phyloP scores from a whole-genome alignment of 352 stramenopile species.

The Globisporangium sylvaticum region DNA sequence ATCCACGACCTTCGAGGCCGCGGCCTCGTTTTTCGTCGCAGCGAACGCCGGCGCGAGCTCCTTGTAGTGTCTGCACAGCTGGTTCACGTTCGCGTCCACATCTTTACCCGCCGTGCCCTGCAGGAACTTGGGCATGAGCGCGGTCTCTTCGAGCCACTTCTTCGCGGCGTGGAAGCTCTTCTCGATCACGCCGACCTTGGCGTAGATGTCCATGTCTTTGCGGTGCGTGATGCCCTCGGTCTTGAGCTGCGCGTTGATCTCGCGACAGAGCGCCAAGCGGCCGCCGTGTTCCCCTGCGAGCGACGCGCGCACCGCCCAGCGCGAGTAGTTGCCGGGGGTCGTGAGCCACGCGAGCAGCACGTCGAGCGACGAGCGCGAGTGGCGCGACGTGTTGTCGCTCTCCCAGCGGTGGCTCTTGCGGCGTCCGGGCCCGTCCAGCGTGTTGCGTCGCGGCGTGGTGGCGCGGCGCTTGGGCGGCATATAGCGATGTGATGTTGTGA shows the following conservation, averaged over 20 bases:
- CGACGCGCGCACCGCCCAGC: constrained; percentile 13
- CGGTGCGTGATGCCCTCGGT: constrained; percentile 14
- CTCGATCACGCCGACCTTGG: constrained; percentile 13
- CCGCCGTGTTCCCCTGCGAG: neutral
- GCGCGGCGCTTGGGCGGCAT: neutral
- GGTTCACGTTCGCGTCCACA: constrained; percentile 11
- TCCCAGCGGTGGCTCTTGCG: constrained; percentile 13
- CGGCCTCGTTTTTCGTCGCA: constrained; percentile 8
- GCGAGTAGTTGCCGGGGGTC: constrained; percentile 26
- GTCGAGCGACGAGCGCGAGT: constrained; percentile 22
- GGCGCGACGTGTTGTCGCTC: constrained; percentile 5
- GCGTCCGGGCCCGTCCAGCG: neutral
- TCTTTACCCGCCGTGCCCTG: constrained; percentile 11
- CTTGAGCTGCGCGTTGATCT: constrained; percentile 13
- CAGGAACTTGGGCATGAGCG: constrained; percentile 13
- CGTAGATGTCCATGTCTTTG: constrained; percentile 14
- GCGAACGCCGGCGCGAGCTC: constrained; percentile 15
- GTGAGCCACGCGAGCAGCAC: constrained; percentile 32
- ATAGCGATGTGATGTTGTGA: neutral
- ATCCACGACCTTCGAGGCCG: constrained; percentile 12
- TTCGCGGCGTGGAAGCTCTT: constrained; percentile 18
- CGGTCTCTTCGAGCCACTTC: constrained; percentile 23
- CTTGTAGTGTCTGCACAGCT: constrained; percentile 17
- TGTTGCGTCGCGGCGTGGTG: neutral
- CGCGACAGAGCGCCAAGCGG: constrained; percentile 9